These are phyloP conservation scores for Rhodotorula sp. DNA, from an alignment of 1,284 basidiomycete genomes.

Conservation along the genomic window DNA sequence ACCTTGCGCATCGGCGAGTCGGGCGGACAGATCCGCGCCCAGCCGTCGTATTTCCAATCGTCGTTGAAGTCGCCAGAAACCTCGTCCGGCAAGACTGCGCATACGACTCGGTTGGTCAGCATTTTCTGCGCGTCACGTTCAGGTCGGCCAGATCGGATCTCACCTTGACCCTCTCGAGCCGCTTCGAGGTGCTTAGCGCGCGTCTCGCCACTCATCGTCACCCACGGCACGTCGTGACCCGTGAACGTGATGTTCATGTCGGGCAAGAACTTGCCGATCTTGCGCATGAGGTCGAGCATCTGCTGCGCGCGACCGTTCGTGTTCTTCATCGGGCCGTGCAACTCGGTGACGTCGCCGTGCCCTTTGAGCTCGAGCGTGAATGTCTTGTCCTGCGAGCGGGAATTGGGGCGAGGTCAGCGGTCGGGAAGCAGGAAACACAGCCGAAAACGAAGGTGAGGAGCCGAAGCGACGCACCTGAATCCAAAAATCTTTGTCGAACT, in stretches of 20 bases:
- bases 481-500: slow-evolving; percentile 32
- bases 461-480: slow-evolving; percentile 12
- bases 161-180: slow-evolving; percentile 2
- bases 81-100: slow-evolving; percentile 12
- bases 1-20: slow-evolving; percentile 18
- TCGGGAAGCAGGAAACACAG: background rate
- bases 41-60: slow-evolving; percentile 30
- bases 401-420: background rate
- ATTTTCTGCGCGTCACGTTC: background rate
- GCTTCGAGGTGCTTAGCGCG: background rate
- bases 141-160: background rate
- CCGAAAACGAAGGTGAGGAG: too few relatives aligned
- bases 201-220: slow-evolving; percentile 19
- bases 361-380: slow-evolving; percentile 27
- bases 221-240: slow-evolving; percentile 37
- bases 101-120: background rate
- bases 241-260: slow-evolving; percentile 37
- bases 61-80: slow-evolving; percentile 17
- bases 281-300: slow-evolving; percentile 22
- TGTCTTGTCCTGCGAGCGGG: slow-evolving; percentile 26
- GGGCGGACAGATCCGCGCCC: slow-evolving; percentile 31
- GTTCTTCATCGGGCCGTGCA: slow-evolving; percentile 29
- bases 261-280: slow-evolving; percentile 27
- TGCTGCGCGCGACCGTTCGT: slow-evolving; percentile 24
- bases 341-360: background rate